phyloP scores from a whole-genome alignment of 208 protist genomes.

The Trypanosoma brucei region DNA sequence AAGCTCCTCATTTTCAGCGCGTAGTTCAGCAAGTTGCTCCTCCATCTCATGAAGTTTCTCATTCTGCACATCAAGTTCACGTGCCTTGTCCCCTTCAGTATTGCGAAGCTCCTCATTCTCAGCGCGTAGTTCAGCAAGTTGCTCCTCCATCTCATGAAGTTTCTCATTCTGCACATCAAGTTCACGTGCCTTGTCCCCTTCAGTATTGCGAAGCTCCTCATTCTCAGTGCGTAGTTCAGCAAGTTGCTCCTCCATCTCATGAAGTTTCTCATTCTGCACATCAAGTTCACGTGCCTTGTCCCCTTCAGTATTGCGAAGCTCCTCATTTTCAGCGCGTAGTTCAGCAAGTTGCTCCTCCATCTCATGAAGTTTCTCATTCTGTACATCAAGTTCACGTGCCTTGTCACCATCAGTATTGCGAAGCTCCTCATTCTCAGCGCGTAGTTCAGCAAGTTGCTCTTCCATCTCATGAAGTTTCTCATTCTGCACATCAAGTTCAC shows the following conservation, averaged over 20 bases:
- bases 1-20: background rate
- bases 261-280: background rate
- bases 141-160: background rate
- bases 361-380: background rate
- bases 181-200: background rate
- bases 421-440: background rate
- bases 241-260: background rate
- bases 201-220: background rate
- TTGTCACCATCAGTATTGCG: background rate
- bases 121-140: background rate
- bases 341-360: background rate
- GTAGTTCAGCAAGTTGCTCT: background rate
- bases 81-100: background rate
- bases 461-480: background rate
- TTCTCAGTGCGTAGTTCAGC: background rate
- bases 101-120: background rate
- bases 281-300: background rate
- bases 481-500: background rate
- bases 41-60: background rate
- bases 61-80: background rate
- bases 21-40: background rate
- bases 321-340: background rate
- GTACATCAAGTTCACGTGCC: background rate
- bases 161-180: background rate
- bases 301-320: background rate